phyloP scores from a whole-genome alignment of 202 grass and related monocot genomes.

The Panicum virgatum region DNA sequence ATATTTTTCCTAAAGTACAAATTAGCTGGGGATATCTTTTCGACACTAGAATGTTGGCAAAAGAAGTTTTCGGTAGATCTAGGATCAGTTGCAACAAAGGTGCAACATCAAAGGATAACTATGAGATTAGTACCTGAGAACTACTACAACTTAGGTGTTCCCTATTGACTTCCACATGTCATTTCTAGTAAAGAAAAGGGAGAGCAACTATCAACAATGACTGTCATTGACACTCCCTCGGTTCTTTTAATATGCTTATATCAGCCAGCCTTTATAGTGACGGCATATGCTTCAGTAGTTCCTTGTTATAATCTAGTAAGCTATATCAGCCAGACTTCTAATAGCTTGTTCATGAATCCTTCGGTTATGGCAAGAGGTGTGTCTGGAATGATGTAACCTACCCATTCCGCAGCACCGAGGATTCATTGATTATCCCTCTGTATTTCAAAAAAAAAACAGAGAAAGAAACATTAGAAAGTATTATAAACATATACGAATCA shows the following conservation, averaged over 20 bases:
- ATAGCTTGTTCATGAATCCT: constrained; percentile 89
- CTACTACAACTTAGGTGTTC: constrained; percentile 8
- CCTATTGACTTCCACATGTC: not conserved
- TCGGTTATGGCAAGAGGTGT: constrained; percentile 81
- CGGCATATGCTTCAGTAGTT: constrained; percentile 76
- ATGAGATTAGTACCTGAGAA: not conserved
- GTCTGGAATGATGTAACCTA: constrained; percentile 68
- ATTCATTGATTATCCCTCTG: constrained; percentile 92
- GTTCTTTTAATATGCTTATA: constrained; percentile 96
- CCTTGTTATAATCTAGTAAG: constrained; percentile 93
- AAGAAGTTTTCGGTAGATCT: not conserved
- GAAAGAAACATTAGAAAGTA: constrained; percentile 11
- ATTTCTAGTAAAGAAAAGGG: not conserved
- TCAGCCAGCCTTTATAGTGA: constrained; percentile 75
- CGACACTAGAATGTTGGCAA: not conserved
- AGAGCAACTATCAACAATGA: constrained; percentile 65
- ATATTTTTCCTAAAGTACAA: not conserved
- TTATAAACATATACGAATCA: not conserved
- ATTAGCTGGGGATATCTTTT: not conserved
- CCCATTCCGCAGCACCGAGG: constrained; percentile 73
- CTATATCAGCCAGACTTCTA: constrained; percentile 56
- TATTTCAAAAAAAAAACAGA: constrained; percentile 4
- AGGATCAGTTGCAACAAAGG: not conserved
- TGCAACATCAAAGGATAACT: not conserved
- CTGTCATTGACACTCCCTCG: constrained; percentile 79